Evolutionary conservation across 306 rosid species (phyloP).

Genomic region (Medicago truncatula): DNA sequence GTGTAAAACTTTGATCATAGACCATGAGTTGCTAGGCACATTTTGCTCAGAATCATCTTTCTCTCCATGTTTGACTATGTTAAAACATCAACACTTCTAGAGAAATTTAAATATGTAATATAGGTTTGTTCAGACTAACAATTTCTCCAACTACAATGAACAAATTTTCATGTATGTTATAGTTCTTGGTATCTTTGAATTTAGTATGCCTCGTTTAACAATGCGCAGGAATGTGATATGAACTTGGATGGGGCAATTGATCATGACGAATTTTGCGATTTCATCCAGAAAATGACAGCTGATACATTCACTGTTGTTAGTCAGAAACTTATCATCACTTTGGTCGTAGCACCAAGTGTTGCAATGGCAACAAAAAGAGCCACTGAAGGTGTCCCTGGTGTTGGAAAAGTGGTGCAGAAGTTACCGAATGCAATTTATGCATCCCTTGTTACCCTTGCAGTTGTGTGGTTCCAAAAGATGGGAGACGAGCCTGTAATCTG

Average conservation of each 20-base stretch:
- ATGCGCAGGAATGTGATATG: slow-evolving; percentile 63
- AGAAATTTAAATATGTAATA: too few species aligned
- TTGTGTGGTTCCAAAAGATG: slow-evolving; percentile 57
- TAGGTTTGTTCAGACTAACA: too few species aligned
- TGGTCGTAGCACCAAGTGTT: slow-evolving; percentile 80
- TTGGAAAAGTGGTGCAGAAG: slow-evolving; percentile 76
- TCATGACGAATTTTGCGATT: slow-evolving; percentile 61
- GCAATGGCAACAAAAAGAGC: slow-evolving; percentile 85
- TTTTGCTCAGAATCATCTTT: too few species aligned
- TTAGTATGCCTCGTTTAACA: slow-evolving; percentile 15
- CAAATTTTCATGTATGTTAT: neutral
- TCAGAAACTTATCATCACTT: slow-evolving; percentile 69
- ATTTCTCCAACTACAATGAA: too few species aligned
- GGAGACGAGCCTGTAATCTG: slow-evolving; percentile 27
- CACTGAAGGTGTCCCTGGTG: slow-evolving; percentile 88
- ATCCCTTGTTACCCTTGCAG: slow-evolving; percentile 64
- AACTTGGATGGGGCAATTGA: slow-evolving; percentile 65
- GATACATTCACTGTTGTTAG: slow-evolving; percentile 61
- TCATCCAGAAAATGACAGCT: slow-evolving; percentile 63
- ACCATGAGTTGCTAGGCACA: too few species aligned
- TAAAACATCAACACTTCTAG: too few species aligned
- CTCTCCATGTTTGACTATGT: too few species aligned
- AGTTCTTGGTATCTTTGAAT: slow-evolving; percentile 19
- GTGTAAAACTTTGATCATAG: too few species aligned
- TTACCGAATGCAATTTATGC: slow-evolving; percentile 80